These are phyloP conservation scores for Combretum micranthum DNA, from an alignment of 345 rosid species.

Conservation along the genomic window DNA sequence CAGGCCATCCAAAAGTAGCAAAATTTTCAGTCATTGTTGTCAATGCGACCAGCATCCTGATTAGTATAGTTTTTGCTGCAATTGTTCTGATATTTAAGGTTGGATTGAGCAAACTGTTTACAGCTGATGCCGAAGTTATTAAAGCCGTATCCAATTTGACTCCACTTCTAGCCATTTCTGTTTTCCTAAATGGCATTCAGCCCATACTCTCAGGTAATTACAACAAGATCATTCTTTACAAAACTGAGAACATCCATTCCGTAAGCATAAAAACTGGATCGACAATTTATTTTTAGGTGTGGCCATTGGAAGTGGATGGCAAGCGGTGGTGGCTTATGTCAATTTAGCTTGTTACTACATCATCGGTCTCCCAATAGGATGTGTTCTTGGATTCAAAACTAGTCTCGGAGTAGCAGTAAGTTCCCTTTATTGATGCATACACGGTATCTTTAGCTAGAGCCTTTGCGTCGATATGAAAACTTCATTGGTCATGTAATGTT, in stretches of 20 bases:
- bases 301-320: constrained; percentile 98
- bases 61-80: constrained; percentile 47
- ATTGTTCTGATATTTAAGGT: constrained; percentile 43
- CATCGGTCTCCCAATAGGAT: constrained; percentile 90
- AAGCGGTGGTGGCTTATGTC: constrained; percentile 84
- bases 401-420: constrained; percentile 73
- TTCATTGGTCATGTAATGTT: no score
- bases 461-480: not conserved
- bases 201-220: constrained; percentile 84
- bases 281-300: constrained; percentile 42
- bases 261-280: not conserved
- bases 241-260: not conserved
- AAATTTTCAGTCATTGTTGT: constrained; percentile 75
- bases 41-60: constrained; percentile 45
- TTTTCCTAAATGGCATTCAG: constrained; percentile 82
- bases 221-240: not conserved
- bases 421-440: not conserved
- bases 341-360: constrained; percentile 69
- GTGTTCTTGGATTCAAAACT: constrained; percentile 84
- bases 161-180: constrained; percentile 78
- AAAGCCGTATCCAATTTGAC: constrained; percentile 55
- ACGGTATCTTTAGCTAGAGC: not conserved
- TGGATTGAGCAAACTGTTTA: constrained; percentile 64
- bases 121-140: constrained; percentile 54
- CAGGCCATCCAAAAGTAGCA: constrained; percentile 67